phyloP scores from a whole-genome alignment of 2,329 filamentous ascomycete species.

The Cladosporium sp. region DNA sequence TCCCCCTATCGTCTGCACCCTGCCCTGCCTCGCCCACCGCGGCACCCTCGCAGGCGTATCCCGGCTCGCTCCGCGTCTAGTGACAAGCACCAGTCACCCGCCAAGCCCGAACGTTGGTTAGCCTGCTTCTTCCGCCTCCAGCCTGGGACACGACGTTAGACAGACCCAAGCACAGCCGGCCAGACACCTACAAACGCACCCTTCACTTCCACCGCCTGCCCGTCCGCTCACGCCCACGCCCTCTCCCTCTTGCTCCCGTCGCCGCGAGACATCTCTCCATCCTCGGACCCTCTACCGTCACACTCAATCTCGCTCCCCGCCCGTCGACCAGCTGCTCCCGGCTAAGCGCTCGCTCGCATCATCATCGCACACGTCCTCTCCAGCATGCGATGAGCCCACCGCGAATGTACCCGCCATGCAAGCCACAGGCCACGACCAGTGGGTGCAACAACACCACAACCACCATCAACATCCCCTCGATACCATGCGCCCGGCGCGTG shows the following conservation, averaged over 20 bases:
- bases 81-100: background rate
- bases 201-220: background rate
- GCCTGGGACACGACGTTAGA: background rate
- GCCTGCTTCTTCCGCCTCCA: background rate
- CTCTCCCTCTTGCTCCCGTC: background rate
- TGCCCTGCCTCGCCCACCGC: background rate
- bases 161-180: background rate
- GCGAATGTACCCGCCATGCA: constrained; percentile 16
- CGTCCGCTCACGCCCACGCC: background rate
- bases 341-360: constrained; percentile 16
- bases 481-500: constrained; percentile 10
- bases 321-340: background rate
- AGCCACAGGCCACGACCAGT: constrained; percentile 16
- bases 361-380: background rate
- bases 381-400: constrained; percentile 18
- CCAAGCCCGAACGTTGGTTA: background rate
- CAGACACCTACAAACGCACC: constrained; percentile 4
- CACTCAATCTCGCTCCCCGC: constrained; percentile 3
- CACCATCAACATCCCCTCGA: constrained; percentile 15
- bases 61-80: background rate
- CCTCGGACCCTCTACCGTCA: background rate
- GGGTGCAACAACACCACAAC: constrained; percentile 9
- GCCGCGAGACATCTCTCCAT: constrained; percentile 12
- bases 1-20: background rate
- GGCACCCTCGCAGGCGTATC: background rate